Base-by-base conservation (phyloP, 2,329 filamentous ascomycete genomes). In the Trichocomaceae sp. region DNA sequence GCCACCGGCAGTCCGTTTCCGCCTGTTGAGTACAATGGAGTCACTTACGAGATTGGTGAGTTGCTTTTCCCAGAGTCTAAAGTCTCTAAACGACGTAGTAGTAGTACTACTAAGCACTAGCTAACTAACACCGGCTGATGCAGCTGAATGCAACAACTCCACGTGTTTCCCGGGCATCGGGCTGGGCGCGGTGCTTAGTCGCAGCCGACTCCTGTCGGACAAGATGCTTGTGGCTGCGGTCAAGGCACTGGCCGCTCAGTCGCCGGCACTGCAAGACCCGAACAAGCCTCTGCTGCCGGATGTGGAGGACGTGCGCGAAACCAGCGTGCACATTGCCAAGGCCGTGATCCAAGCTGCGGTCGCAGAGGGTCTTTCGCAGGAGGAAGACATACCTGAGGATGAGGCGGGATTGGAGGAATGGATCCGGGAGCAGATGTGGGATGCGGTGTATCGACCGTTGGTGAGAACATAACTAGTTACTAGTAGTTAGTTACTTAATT, bases 121-220 rank as follows among this genome's bases (percentile, higher is more conserved):
- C n/a, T n/a, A n/a, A n/a, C n/a, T n/a, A n/a, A n/a, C n/a, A n/a
- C n/a, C n/a, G n/a, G n/a, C n/a, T 26, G 23, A 26, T 7, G 7
- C 23, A 17, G 88, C 88, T 22, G 90, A 95, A 70, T 95, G 90
- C 73, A 95, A 95, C 73, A 95, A 95, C 72, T 87, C 84, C 0
- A 87, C 88, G 33, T 86, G 86, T 15, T 95, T 95, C 69, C 90
- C 90, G 0, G 89, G 89, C 0, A 92, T 95, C 56, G 90, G 89
- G 0, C 83, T 95, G 1, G 90, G 89, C 10, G 82, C 82, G 7
- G 81, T 96, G 0, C 79, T 95, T 1, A 84, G 79, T 23, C 83
- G 88, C 13, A 78, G 86, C 2, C 78, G 75, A 12, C 77, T 84
- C 0, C 72, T 95, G 26, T 87, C 86, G 0, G 84, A 91, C 58